Evolutionary conservation across 1,284 basidiomycete genomes (phyloP).

Genomic region (Papiliotrema flavescens): DNA sequence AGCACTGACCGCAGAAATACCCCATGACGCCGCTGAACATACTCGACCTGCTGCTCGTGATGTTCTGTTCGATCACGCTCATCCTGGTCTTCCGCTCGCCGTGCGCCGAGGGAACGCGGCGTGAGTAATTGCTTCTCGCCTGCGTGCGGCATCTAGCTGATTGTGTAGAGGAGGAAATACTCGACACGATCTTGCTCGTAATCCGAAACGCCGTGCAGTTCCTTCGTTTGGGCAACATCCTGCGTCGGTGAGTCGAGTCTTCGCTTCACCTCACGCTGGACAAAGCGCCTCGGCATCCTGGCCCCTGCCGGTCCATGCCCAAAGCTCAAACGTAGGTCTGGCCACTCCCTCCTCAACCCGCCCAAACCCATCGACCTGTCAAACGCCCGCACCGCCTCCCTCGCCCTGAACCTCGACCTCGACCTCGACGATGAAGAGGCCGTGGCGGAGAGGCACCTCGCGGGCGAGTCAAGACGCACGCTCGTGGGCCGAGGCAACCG

Average conservation of each 20-base stretch:
- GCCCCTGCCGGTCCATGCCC: too few relatives aligned
- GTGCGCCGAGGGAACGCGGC: slow-evolving; percentile 40
- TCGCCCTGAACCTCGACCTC: slow-evolving; percentile 60
- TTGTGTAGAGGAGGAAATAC: slow-evolving; percentile 72
- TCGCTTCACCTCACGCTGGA: too few relatives aligned
- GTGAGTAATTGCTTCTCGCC: slow-evolving; percentile 23
- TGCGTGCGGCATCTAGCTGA: slow-evolving; percentile 3
- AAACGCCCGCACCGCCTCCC: slow-evolving; percentile 47
- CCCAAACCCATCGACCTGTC: slow-evolving; percentile 88
- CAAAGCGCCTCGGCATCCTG: too few relatives aligned
- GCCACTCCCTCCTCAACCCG: slow-evolving; percentile 85
- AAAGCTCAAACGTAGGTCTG: slow-evolving; percentile 60
- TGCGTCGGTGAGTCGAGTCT: slow-evolving; percentile 76
- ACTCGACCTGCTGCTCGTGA: slow-evolving; percentile 76
- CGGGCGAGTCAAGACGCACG: slow-evolving; percentile 11
- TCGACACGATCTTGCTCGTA: slow-evolving; percentile 84
- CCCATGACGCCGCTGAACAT: slow-evolving; percentile 89
- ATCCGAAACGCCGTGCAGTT: slow-evolving; percentile 89
- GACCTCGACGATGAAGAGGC: slow-evolving; percentile 61
- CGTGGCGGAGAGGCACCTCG: slow-evolving; percentile 37
- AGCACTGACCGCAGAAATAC: slow-evolving; percentile 67
- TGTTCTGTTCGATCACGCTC: slow-evolving; percentile 81
- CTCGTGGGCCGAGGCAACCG: slow-evolving; percentile 11
- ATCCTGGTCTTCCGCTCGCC: slow-evolving; percentile 69
- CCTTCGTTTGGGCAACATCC: slow-evolving; percentile 77